Base-by-base conservation (phyloP, 306 rosid genomes). In the Begonia masoniana region DNA sequence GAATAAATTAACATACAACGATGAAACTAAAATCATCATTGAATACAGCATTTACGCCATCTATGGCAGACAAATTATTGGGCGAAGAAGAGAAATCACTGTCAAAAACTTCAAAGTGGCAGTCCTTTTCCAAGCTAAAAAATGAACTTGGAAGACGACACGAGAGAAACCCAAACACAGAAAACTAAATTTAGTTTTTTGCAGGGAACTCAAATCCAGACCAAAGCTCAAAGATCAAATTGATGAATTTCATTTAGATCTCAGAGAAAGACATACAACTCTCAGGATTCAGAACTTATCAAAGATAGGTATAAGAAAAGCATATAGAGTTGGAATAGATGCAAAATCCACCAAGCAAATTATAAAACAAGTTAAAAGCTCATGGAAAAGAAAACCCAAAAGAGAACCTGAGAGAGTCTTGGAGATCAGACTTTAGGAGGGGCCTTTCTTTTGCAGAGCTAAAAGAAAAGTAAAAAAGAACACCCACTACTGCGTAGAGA, bases 161-260 rank as follows among this genome's bases (percentile, higher is more conserved):
- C 9, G 13, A 49, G 6, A 49, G 19, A 49, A 8, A 49, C 15
- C 7, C 10, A 8, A 14, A 15, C 15, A 13, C 14, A 13, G 1
- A 48, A 12, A 49, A 10, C 15, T 49, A 19, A 49, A 49, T 14
- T 26, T 8, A 47, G 5, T 2, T 12, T 47, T 13, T 16, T 47
- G 13, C 51, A 47, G 16, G 23, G 55, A 15, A 10, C 55, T 51
- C 17, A 51, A 49, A 50, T 10, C 13, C 36, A 19, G 10, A 54
- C 51, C 65, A 58, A 51, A 71, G 54, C 49, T 41, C 19, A 66
- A 58, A 55, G 76, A 62, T 54, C 60, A 61, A 69, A 70, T 57
- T 41, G 66, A 59, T 62, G 67, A 53, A 66, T 66, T 41, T 56
- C 64, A 54, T 57, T 46, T 68, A 67, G 74, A 75, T 75, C 81